Evolutionary conservation across 257 asterid species (phyloP).

Genomic region (Nicotiana noctiflora): DNA sequence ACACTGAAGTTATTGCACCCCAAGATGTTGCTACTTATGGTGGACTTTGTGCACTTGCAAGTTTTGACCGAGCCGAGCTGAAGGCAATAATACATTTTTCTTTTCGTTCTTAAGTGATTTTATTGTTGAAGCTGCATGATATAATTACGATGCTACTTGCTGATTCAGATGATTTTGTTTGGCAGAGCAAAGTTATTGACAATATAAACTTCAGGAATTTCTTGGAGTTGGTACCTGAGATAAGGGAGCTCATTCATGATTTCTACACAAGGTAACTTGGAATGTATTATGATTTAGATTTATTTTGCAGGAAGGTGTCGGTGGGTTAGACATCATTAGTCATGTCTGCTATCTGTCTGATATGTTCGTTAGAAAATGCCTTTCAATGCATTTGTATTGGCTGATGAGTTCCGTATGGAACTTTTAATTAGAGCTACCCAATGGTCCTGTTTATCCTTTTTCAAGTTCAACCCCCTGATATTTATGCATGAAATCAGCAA

Average conservation of each 20-base stretch:
- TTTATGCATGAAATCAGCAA: not conserved
- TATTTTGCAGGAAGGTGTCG: not conserved
- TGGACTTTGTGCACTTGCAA: slow-evolving; percentile 96
- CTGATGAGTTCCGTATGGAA: not conserved
- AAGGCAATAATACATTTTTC: slow-evolving; percentile 41
- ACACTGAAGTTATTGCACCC: slow-evolving; percentile 77
- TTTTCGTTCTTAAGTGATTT: not conserved
- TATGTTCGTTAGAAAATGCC: not conserved
- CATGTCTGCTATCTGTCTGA: not conserved
- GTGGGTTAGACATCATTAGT: not conserved
- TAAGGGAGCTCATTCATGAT: slow-evolving; percentile 90
- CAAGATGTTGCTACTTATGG: slow-evolving; percentile 99
- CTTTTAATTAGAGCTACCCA: not conserved
- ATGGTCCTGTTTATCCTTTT: not conserved
- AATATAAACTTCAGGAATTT: slow-evolving; percentile 75
- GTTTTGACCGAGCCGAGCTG: slow-evolving; percentile 87
- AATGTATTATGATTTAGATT: not conserved
- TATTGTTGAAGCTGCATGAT: not conserved
- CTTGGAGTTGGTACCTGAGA: slow-evolving; percentile 93
- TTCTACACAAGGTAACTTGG: slow-evolving; percentile 75
- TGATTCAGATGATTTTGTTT: slow-evolving; percentile 12
- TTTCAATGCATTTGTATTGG: not conserved
- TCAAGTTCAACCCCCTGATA: not conserved
- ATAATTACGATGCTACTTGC: slow-evolving; percentile 7
- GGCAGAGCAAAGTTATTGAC: slow-evolving; percentile 96